Base-by-base conservation (phyloP, 495 filamentous ascomycete species). In the Penicillium canescens region DNA sequence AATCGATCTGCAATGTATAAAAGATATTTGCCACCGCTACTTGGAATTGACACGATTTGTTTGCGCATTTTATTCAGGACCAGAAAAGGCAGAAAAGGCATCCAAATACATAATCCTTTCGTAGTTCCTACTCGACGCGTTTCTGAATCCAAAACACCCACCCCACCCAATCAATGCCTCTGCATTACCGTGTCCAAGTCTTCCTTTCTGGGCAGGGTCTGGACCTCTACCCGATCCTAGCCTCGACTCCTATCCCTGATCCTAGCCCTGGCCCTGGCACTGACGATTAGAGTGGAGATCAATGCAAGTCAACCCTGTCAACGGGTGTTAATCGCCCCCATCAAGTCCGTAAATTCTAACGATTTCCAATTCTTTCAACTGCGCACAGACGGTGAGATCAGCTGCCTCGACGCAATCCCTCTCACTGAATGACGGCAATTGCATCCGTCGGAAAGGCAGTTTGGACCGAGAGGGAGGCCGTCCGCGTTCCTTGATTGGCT, bases 1-100 rank as follows among this genome's bases (percentile, higher is more conserved):
- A 20, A 51, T 51, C 48, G 48, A 51, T 51, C 49, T 51, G 16
- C 47, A 50, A 34, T 42, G 47, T 18, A 50, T 50, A 50, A 40
- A 4, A 3, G 3, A 18, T 12, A 6, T 36, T 51, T 1, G 49
- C 49, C 49, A 51, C 48, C 47, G 38, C 46, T 42, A 24, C 12
- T 42, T n/a, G 35, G 14, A 23, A 34, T 34, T 28, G 18, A 21
- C 23, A 14, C 10, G 6, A 38, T 33, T 42, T 21, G 28, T 43
- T 26, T 51, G 48, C 13, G 9, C 18, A 26, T 51, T 35, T 35
- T 11, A 51, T 42, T 43, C 49, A 10, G 24, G 42, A 26, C 37
- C 20, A 41, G 20, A 35, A 14, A 21, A 21, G 8, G 14, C 28
- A 31, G 14, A 6, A 11, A 23, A 42, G 42, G 21, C 4, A 16